Evolutionary conservation across 2,329 filamentous ascomycete genomes (phyloP), one percentile per base, ranked within the genome.

Genomic region (Diaporthe velutina): DNA sequence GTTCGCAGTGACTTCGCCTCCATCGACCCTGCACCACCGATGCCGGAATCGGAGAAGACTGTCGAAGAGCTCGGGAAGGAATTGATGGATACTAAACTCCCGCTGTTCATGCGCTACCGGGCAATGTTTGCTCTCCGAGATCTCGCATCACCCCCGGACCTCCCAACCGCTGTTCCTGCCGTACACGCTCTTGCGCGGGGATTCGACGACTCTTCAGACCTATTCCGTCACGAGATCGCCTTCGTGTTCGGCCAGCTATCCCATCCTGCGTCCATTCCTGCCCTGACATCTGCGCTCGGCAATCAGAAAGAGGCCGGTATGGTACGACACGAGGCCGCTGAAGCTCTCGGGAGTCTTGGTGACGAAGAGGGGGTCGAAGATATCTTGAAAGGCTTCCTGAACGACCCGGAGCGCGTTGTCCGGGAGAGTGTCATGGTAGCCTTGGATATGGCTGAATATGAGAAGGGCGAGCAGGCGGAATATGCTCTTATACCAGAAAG

Each of bases 41-140:
- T 96, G 83, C 92, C 95, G 58, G 89, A 95, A 80, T 88, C 90
- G n/a, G 85, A 88, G 73, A 85, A 89, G 74, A 92, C 92, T 4
- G 94, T 98, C 66, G 88, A 93, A 45, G 91, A 94, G 73, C 89
- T 99, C 45, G 93, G 94, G 81, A 89, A 90, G 80, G 91, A 90
- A 33, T 88, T 99, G 71, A 92, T 98, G 84, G 93, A 98, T 83
- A 93, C 93, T 8, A 90, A 87, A 7, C 86, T 93, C 66, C 94
- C 95, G 33, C 90, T 99, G 17, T 99, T 99, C 88, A 88, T 95
- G 82, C 93, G 97, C 82, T 99, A 99, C 86, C 92, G 97, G 80
- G 96, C 97, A 83, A 99, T 99, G 97, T 99, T 99, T 82, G 94
- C 95, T 74, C 92, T 99, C 70, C 93, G 97, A 81, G 97, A 99